A percentile compares a stretch with the other conserved stretches of the same genome.
These are phyloP conservation scores for Tolypocladium ophioglossoides DNA, from an alignment of 2,329 filamentous ascomycete genomes.

Conservation along the genomic window DNA sequence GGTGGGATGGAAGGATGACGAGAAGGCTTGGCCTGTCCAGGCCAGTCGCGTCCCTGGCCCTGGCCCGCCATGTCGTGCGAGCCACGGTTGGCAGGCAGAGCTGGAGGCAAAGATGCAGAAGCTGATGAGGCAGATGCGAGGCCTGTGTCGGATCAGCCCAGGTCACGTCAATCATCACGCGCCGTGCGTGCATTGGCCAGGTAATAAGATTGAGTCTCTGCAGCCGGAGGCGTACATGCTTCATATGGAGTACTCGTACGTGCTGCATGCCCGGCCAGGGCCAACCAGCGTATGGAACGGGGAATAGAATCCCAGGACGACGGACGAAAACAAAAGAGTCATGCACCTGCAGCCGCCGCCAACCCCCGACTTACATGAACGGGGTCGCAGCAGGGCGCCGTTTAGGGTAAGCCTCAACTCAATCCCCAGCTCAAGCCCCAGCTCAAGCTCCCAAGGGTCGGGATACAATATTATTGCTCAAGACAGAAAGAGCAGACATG, in stretches of 20 bases:
- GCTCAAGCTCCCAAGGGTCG: too few relatives aligned
- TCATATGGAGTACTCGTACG: too few relatives aligned
- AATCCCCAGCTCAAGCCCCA: too few relatives aligned
- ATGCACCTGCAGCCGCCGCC: neutral
- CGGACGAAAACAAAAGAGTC: neutral
- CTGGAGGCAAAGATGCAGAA: neutral
- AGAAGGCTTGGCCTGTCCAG: neutral
- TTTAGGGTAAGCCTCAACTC: neutral
- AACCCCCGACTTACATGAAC: neutral
- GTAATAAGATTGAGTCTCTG: neutral
- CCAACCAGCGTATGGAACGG: neutral
- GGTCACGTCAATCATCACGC: neutral
- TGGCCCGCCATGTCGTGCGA: neutral
- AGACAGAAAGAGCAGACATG: neutral
- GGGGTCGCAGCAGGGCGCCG: neutral
- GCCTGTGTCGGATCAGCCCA: neutral
- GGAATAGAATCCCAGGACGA: neutral
- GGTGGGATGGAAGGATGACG: neutral
- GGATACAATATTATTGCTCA: too few relatives aligned
- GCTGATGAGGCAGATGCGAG: neutral
- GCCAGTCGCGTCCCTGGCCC: neutral
- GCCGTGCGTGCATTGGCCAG: neutral
- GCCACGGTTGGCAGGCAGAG: neutral
- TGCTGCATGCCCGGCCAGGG: too few relatives aligned
- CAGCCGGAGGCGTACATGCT: neutral